A percentile compares a stretch with the other conserved stretches of the same genome.
phyloP scores from a whole-genome alignment of 495 filamentous ascomycete species.

The Aspergillus ellipticus region DNA sequence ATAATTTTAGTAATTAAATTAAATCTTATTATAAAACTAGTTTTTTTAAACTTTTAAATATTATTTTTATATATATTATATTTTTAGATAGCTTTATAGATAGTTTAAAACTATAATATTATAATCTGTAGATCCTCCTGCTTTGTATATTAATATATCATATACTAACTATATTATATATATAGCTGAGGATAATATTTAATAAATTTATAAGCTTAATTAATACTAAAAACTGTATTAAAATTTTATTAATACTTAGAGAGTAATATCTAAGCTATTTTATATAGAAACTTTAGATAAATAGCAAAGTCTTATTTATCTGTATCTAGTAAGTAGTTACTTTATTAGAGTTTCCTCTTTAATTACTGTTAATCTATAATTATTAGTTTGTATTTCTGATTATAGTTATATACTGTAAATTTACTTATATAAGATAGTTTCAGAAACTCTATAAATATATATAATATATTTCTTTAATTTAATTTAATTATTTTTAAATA shows the following conservation, averaged over 20 bases:
- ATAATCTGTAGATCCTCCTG: no score
- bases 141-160: no score
- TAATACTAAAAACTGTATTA: conserved; percentile 1
- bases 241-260: not conserved
- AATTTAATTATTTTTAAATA: not conserved
- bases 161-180: no score
- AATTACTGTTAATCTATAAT: conserved; percentile 7
- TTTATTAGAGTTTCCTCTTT: conserved; percentile 9
- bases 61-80: no score
- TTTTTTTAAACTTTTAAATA: no score
- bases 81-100: no score
- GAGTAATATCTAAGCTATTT: conserved; percentile 11
- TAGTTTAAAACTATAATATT: no score
- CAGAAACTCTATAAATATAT: not conserved
- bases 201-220: conserved; percentile 2
- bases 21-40: no score
- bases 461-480: not conserved
- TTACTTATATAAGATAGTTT: not conserved
- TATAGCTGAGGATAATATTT: conserved; percentile 5
- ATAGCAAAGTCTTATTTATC: conserved; percentile 13
- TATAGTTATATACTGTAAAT: conserved; percentile 2
- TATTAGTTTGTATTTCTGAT: conserved; percentile 9
- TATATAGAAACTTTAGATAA: conserved; percentile 8
- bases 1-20: no score
- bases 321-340: no score